Conservation (phyloP, 2,329 filamentous ascomycete species). For the Sclerotinia glacialis region DNA sequence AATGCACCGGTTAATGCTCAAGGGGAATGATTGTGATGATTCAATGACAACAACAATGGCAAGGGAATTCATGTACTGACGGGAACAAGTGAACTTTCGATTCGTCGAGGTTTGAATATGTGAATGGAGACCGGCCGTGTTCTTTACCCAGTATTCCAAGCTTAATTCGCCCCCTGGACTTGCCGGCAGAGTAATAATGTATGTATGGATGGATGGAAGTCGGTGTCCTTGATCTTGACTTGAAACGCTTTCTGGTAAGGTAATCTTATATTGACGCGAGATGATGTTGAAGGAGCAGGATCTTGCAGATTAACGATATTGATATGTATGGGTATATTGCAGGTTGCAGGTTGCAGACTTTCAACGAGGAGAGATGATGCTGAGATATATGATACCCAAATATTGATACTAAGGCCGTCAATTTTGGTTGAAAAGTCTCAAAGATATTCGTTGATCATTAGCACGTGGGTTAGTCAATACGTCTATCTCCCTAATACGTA, state of each 20-base stretch:
- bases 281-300: slow-evolving; percentile 18
- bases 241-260: slow-evolving; percentile 13
- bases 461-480: slow-evolving; percentile 23
- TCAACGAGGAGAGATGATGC: background rate
- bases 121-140: slow-evolving; percentile 1
- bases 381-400: slow-evolving; percentile 24
- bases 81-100: background rate
- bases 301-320: slow-evolving; percentile 16
- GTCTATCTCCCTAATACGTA: slow-evolving; percentile 21
- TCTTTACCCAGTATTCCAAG: background rate
- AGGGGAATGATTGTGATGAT: background rate
- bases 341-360: slow-evolving; percentile 10
- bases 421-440: slow-evolving; percentile 22
- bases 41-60: background rate
- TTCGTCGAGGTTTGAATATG: background rate
- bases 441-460: slow-evolving; percentile 14
- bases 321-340: slow-evolving; percentile 9
- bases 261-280: slow-evolving; percentile 16
- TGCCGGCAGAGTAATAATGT: background rate
- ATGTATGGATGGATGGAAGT: background rate
- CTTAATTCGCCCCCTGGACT: background rate
- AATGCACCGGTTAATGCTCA: slow-evolving; percentile 25
- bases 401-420: slow-evolving; percentile 23
- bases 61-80: slow-evolving; percentile 17
- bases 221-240: slow-evolving; percentile 8